Evolutionary conservation across 1,139 yeast species (phyloP).

Genomic region (Blastobotrys capitulatus): DNA sequence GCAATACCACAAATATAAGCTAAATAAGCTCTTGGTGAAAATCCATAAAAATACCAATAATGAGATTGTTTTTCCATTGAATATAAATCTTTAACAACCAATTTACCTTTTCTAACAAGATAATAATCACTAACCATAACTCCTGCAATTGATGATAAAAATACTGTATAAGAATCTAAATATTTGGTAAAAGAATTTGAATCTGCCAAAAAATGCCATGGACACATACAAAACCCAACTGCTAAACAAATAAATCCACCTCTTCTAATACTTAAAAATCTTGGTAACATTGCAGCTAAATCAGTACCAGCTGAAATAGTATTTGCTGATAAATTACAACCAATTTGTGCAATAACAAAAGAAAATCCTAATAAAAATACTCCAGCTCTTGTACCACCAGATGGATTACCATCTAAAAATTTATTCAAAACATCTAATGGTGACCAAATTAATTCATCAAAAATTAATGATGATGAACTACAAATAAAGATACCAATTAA

Average conservation of each 20-base stretch:
- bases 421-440: constrained; percentile 72
- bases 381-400: constrained; percentile 76
- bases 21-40: constrained; percentile 61
- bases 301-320: constrained; percentile 90
- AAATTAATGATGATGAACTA: constrained; percentile 67
- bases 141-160: constrained; percentile 83
- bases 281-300: constrained; percentile 76
- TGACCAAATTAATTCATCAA: constrained; percentile 73
- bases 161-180: constrained; percentile 79
- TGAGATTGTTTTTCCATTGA: constrained; percentile 41
- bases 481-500: constrained; percentile 84
- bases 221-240: constrained; percentile 73
- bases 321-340: constrained; percentile 89
- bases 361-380: constrained; percentile 74
- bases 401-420: constrained; percentile 55
- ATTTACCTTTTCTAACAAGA: constrained; percentile 61
- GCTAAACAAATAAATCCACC: constrained; percentile 77
- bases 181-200: constrained; percentile 79
- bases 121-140: constrained; percentile 74
- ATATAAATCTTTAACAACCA: constrained; percentile 61
- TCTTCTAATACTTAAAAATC: constrained; percentile 74
- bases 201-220: constrained; percentile 78
- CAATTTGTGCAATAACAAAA: constrained; percentile 80
- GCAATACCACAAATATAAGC: constrained; percentile 42
- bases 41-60: constrained; percentile 59